Base-by-base conservation (phyloP, 345 rosid genomes). In the Euphorbia lathyris region DNA sequence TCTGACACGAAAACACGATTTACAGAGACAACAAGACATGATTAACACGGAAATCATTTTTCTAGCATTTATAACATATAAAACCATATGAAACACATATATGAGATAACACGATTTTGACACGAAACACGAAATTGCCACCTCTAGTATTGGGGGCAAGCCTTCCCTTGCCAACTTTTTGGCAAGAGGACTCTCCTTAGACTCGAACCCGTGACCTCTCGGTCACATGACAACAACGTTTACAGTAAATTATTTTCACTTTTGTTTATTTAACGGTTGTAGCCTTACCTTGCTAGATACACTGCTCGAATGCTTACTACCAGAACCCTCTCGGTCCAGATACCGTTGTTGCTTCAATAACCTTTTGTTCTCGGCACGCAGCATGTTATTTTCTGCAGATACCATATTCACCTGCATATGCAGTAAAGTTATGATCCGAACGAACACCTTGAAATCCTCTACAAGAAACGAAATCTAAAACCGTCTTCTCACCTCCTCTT, bases 401-500 rank as follows among this genome's bases (percentile, higher is more conserved):
- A 89, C 78, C 76, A 89, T 27, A 19, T 80, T 82, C 38, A 79
- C 89, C 89, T 85, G 48, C 45, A 80, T 0, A 32, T 40, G 43
- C 65, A 73, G 52, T 73, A 34, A 50, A 34, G 26, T 60, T 64
- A 19, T 10, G 29, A 47, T 27, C 34, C 63, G 8, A 30, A 47
- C 63, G 8, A 30, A 47, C 7, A 64, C 43, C 45, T 14, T 30
- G 23, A 47, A 4, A 64, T 43, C 36, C 27, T 40, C 30, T 20
- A 51, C 22, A 36, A 58, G 61, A 25, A 70, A 47, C 50, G 2
- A 22, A 59, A 1, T 8, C 30, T 43, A 17, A 38, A 26, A 42
- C 7, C 13, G 56, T 57, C 61, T 72, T 56, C 74, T 80, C 68
- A 85, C 94, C 88, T 89, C 94, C 32, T 81, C 94, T 81, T 89